Base-by-base conservation (phyloP, 352 stramenopile genomes). In the Globisporangium mamillatum region DNA sequence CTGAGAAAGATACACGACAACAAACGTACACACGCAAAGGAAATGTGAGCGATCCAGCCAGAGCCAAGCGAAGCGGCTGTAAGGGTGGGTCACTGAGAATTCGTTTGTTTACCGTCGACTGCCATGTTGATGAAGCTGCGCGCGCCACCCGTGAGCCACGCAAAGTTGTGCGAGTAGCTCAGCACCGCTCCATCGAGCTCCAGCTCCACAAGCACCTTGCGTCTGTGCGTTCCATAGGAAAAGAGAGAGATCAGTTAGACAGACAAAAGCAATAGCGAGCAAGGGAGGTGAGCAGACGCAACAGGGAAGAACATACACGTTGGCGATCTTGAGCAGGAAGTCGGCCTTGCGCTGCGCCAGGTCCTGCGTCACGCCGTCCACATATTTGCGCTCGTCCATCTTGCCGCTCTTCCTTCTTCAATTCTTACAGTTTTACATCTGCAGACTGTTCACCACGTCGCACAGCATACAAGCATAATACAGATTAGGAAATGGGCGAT, bases 71-170 rank as follows among this genome's bases (percentile, higher is more conserved):
- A 46, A 46, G 38, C 38, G 38, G 5, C 5, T 18, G 12, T 20
- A 16, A 46, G 38, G 38, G 12, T 44, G 16, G 29, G 29, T 32
- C 29, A 44, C 12, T 46, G 4, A 46, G 4, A 46, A 4, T 46
- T 18, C 4, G 38, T 7, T 44, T 16, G 36, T 44, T 22, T 18
- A 59, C 78, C 74, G 72, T 89, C 82, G 9, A 72, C 82, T n/a
- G 81, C 79, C 75, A 84, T 88, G 76, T 86, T 86, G 70, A 91
- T 86, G 63, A 84, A 89, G 57, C 64, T 89, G 60, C 81, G 84
- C 53, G 67, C 84, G 7, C 82, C 82, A 52, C 73, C 81, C 34
- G 77, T 89, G 69, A 92, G 50, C 84, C 79, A 93, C 59, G 84
- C 79, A 68, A 91, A 87, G 63, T 91, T 93, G 65, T 86, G 75